Conservation (phyloP, 371 early-diverging fungal genomes). For the Lichtheimia ornata region DNA sequence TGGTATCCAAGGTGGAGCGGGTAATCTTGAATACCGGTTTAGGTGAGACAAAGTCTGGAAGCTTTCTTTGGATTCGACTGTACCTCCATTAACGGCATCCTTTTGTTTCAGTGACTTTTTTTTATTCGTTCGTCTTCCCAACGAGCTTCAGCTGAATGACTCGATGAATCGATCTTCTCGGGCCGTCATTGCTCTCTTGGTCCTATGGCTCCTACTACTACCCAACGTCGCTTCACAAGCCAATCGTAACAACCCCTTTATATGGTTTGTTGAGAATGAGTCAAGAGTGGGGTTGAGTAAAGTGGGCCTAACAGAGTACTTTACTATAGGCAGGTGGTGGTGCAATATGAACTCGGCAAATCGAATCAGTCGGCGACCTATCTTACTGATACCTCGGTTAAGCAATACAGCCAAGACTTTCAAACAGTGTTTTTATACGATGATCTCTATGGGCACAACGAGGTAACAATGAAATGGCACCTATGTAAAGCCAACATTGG, state of each 20-base stretch:
- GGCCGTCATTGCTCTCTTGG: neutral
- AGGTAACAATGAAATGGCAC: conserved; percentile 16
- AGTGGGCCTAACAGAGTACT: neutral
- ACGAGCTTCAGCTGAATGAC: conserved; percentile 1
- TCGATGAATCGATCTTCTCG: conserved; percentile 7
- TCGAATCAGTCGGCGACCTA: conserved; percentile 9
- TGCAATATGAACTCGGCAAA: conserved; percentile 11
- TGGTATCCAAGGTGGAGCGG: too few species aligned
- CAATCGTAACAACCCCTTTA: conserved; percentile 10
- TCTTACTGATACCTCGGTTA: conserved; percentile 18
- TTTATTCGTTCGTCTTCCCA: too few species aligned
- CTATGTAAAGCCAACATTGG: neutral
- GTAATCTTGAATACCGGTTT: too few species aligned
- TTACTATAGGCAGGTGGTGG: conserved; percentile 11
- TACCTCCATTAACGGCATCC: too few species aligned
- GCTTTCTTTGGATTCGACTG: too few species aligned
- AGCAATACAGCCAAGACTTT: conserved; percentile 41
- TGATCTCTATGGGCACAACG: conserved; percentile 32
- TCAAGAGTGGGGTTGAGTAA: too few species aligned
- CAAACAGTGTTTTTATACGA: conserved; percentile 32
- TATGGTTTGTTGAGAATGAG: conserved; percentile 8
- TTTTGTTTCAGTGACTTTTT: too few species aligned
- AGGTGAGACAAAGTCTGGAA: too few species aligned
- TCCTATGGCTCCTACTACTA: neutral
- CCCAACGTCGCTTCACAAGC: conserved; percentile 4